Conservation (phyloP, 768 basidiomycete genomes). For the Tricholoma bakamatsutake region DNA sequence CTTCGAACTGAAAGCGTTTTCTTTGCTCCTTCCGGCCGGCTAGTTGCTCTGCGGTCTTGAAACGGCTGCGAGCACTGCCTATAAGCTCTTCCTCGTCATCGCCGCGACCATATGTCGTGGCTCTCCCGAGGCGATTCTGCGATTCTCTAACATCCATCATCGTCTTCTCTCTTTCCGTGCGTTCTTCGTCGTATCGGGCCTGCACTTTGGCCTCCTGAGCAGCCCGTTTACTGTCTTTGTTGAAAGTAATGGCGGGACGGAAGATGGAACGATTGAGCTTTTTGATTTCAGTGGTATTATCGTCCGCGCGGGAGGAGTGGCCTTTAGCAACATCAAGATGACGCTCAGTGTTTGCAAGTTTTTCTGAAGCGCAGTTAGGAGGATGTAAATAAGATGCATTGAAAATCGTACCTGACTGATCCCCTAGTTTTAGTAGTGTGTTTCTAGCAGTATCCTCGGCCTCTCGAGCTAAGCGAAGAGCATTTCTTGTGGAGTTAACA, state of each 20-base stretch:
- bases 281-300: constrained; percentile 91
- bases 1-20: constrained; percentile 88
- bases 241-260: constrained; percentile 84
- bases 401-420: constrained; percentile 79
- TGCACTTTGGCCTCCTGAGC: constrained; percentile 82
- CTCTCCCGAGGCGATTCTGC: constrained; percentile 79
- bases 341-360: constrained; percentile 89
- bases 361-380: constrained; percentile 41
- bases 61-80: constrained; percentile 32
- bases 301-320: constrained; percentile 81
- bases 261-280: constrained; percentile 94
- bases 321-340: constrained; percentile 91
- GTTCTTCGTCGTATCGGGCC: constrained; percentile 84
- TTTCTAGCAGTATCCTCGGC: constrained; percentile 92
- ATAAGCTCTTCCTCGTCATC: constrained; percentile 40
- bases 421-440: constrained; percentile 77
- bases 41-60: constrained; percentile 46
- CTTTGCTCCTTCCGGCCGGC: constrained; percentile 60
- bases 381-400: background rate
- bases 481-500: constrained; percentile 85
- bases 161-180: constrained; percentile 74
- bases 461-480: constrained; percentile 88
- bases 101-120: constrained; percentile 53
- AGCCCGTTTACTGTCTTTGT: constrained; percentile 87
- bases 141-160: constrained; percentile 84